Percentiles rank a stretch among this genome's conserved stretches.
Conservation (phyloP, 2,329 filamentous ascomycete genomes). For the Penicillium occitanis region DNA sequence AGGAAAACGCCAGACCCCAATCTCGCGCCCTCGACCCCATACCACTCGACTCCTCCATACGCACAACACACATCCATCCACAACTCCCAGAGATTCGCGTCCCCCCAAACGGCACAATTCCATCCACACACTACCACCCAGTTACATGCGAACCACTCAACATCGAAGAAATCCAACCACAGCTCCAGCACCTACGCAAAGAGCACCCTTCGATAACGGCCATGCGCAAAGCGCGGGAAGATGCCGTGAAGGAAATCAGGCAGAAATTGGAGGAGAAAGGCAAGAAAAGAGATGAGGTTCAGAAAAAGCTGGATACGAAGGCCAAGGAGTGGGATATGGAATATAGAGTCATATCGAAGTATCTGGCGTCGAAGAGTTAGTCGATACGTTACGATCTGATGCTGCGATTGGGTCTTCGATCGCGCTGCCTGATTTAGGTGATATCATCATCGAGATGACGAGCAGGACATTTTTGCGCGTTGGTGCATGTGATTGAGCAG, state of each 20-base stretch:
- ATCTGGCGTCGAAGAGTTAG: constrained; percentile 31
- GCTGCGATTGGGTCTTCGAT: not conserved
- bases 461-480: not conserved
- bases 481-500: not conserved
- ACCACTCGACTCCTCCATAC: constrained; percentile 37
- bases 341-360: constrained; percentile 44
- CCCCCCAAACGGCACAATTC: constrained; percentile 28
- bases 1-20: constrained; percentile 20
- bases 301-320: constrained; percentile 45
- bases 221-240: constrained; percentile 39
- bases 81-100: constrained; percentile 42
- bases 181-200: constrained; percentile 38
- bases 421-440: not conserved
- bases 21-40: constrained; percentile 27
- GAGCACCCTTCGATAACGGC: constrained; percentile 38
- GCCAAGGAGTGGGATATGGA: constrained; percentile 44
- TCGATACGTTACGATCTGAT: not conserved
- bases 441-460: not conserved
- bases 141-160: constrained; percentile 40
- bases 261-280: constrained; percentile 39
- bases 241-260: constrained; percentile 39
- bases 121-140: constrained; percentile 39
- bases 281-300: constrained; percentile 40
- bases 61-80: constrained; percentile 42
- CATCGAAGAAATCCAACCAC: constrained; percentile 29